A percentile compares a stretch with the other conserved stretches of the same genome.
Conservation (phyloP, 116 monocot genomes). For the Thalassia testudinum region DNA sequence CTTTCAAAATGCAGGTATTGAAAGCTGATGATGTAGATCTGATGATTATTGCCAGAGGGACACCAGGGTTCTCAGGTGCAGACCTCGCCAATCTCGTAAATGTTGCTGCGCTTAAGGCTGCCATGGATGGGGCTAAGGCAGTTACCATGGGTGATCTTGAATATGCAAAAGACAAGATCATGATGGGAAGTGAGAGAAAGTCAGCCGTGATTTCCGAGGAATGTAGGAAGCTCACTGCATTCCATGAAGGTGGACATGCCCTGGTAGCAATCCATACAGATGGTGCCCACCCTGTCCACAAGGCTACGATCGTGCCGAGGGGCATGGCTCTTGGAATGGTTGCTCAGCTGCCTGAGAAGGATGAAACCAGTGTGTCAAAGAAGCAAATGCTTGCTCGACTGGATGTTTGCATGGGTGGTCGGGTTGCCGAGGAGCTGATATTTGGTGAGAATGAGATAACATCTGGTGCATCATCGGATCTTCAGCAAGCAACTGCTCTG, state of each 20-base stretch:
- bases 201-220: slow-evolving; percentile 91
- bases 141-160: slow-evolving; percentile 84
- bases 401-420: slow-evolving; percentile 97
- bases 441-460: slow-evolving; percentile 90
- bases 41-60: slow-evolving; percentile 87
- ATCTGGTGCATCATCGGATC: slow-evolving; percentile 79
- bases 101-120: slow-evolving; percentile 90
- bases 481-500: slow-evolving; percentile 66
- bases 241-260: slow-evolving; percentile 95
- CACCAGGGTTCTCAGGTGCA: slow-evolving; percentile 97
- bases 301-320: slow-evolving; percentile 86
- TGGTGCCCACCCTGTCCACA: slow-evolving; percentile 80
- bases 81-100: slow-evolving; percentile 94
- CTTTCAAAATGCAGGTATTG: slow-evolving; percentile 35
- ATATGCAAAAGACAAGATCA: slow-evolving; percentile 93
- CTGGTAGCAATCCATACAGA: slow-evolving; percentile 93
- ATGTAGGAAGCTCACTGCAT: slow-evolving; percentile 77
- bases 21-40: slow-evolving; percentile 92
- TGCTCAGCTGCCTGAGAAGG: slow-evolving; percentile 78
- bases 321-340: slow-evolving; percentile 96
- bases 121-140: slow-evolving; percentile 95
- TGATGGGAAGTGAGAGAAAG: slow-evolving; percentile 97
- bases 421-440: slow-evolving; percentile 89
- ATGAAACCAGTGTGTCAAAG: slow-evolving; percentile 79
- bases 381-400: slow-evolving; percentile 92